phyloP scores from a whole-genome alignment of 176 grass and related monocot species.

The Oryza meridionalis region DNA sequence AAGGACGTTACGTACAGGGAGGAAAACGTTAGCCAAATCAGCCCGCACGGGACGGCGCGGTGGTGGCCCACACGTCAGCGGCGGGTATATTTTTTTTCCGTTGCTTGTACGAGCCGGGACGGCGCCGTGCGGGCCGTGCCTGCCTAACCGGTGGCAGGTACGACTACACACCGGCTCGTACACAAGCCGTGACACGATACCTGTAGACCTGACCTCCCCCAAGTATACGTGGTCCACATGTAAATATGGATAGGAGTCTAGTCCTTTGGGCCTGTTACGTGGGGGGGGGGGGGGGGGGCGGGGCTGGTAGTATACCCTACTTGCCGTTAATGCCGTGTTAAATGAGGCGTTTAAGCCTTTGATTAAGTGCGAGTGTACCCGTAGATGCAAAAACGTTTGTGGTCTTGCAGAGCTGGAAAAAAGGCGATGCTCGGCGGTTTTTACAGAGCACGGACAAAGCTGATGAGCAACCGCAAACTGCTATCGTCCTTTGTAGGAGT shows the following conservation, averaged over 20 bases:
- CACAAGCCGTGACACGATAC: neutral
- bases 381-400: neutral
- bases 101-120: neutral
- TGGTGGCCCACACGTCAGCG: conserved; percentile 43
- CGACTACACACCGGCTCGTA: neutral
- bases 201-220: neutral
- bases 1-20: neutral
- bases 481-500: neutral
- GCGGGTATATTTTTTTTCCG: neutral
- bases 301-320: neutral
- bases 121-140: conserved; percentile 5
- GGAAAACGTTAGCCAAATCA: conserved; percentile 20
- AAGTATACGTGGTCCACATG: conserved; percentile 7
- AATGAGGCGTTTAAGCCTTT: conserved; percentile 3
- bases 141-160: conserved; percentile 18
- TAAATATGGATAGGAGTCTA: neutral
- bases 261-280: neutral
- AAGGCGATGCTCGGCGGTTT: conserved; percentile 20
- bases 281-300: neutral
- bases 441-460: neutral
- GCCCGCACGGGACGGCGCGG: neutral
- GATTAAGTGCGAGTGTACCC: too few relatives aligned
- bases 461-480: neutral
- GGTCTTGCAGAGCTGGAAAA: neutral
- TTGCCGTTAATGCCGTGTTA: conserved; percentile 17